These are phyloP conservation scores for Starmerella sirachaensis DNA, from an alignment of 805 yeast species.

Conservation along the genomic window DNA sequence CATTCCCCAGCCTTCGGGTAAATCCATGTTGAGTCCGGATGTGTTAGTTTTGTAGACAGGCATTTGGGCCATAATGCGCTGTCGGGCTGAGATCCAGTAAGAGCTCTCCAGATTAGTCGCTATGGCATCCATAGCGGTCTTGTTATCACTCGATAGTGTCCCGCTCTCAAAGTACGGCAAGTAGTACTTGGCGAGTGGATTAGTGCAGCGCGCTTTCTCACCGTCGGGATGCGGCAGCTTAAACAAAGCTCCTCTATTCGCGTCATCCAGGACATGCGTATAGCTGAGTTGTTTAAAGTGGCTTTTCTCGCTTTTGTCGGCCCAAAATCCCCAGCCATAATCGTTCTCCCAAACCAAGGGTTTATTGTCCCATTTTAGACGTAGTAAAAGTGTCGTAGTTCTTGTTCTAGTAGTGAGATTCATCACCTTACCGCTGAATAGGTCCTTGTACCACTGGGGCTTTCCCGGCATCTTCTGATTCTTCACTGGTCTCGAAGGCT, in stretches of 20 bases:
- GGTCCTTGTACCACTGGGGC: conserved; percentile 83
- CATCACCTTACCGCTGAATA: conserved; percentile 33
- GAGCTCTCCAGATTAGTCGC: conserved; percentile 68
- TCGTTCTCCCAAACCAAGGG: conserved; percentile 72
- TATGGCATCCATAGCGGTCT: conserved; percentile 65
- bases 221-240: conserved; percentile 88
- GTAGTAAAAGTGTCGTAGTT: conserved; percentile 60
- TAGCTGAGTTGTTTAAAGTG: conserved; percentile 31
- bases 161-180: conserved; percentile 62
- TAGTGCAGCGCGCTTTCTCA: conserved; percentile 56
- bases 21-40: conserved; percentile 1
- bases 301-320: conserved; percentile 29
- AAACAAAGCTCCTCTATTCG: conserved; percentile 30
- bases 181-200: conserved; percentile 67
- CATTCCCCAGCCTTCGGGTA: conserved; percentile 39
- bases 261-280: conserved; percentile 19
- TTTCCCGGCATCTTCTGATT: conserved; percentile 76
- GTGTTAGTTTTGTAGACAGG: conserved; percentile 43
- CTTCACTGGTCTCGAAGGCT: conserved; percentile 32
- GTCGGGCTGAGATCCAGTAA: conserved; percentile 88
- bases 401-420: conserved; percentile 61
- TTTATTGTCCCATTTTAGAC: conserved; percentile 70
- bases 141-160: conserved; percentile 54
- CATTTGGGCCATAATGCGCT: conserved; percentile 72
- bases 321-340: conserved; percentile 83